Conservation (phyloP, 2,329 filamentous ascomycete genomes). For the Stemphylium lycopersici region DNA sequence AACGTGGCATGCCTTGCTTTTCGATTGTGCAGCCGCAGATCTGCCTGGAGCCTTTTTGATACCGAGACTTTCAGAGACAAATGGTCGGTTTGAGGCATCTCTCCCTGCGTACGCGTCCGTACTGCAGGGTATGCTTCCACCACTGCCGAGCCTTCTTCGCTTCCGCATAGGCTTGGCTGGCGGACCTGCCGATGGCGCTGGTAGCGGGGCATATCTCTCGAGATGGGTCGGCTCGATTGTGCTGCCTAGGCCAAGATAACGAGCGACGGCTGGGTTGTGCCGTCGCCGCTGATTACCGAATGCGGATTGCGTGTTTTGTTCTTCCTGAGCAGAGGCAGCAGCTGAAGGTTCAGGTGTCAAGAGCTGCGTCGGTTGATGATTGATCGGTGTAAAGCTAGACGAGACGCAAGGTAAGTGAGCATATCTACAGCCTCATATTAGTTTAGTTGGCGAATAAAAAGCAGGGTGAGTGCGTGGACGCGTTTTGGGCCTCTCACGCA, state of each 20-base stretch:
- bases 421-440: constrained; percentile 12
- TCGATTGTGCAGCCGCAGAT: background rate
- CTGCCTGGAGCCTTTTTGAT: constrained; percentile 17
- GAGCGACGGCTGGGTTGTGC: constrained; percentile 35
- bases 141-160: constrained; percentile 13
- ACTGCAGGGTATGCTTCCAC: background rate
- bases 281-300: constrained; percentile 3
- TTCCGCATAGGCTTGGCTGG: constrained; percentile 15
- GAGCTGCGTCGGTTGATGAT: constrained; percentile 18
- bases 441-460: constrained; percentile 3
- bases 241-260: constrained; percentile 36
- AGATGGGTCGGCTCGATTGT: constrained; percentile 25
- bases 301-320: constrained; percentile 7
- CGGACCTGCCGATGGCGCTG: constrained; percentile 1
- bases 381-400: constrained; percentile 39
- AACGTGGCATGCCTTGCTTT: background rate
- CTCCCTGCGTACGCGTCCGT: background rate
- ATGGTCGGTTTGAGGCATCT: constrained; percentile 12
- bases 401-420: background rate
- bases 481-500: constrained; percentile 34
- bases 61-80: constrained; percentile 22
- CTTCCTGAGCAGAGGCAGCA: constrained; percentile 3
- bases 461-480: constrained; percentile 11
- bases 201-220: constrained; percentile 21
- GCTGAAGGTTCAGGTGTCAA: constrained; percentile 18